Base-by-base conservation (phyloP, 1,284 basidiomycete species). In the Ceratobasidium sp. region DNA sequence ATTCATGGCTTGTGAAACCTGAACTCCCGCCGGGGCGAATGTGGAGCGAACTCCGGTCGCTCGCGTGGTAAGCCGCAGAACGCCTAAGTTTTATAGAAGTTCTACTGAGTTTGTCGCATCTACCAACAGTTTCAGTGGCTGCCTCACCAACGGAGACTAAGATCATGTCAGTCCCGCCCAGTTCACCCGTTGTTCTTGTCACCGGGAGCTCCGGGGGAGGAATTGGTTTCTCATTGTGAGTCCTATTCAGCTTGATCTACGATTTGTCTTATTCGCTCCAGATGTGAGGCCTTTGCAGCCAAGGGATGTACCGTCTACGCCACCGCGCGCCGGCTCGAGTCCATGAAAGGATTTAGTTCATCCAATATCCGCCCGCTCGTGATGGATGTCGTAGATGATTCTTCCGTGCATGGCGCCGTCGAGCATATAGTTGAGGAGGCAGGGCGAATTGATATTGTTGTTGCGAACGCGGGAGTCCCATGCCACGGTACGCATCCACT, bases 281-380 rank as follows among this genome's bases (percentile, higher is more conserved):
- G 90, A 53, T 89, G 87, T 75, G 85, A 90, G 77, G 86, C 87
- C 77, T 91, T 91, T 76, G 86, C 87, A 5, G 78, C 80, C 1
- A 83, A 82, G 56, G 89, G 87, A 48, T 92, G 89, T 78, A 87
- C 84, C 41, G 90, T 91, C 5, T 91, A 91, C 76, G 91, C 91
- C 0, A 89, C 89, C 0, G 86, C 90, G 4, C 87, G 90, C n/a
- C 84, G 81, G 24, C 80, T 88, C 9, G 86, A 87, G 29, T 84
- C 85, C 2, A 89, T 92, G 81, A 81, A 82, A 1, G 86, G 84
- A 0, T 86, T 91, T 45, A 78, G 78, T 8, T 77, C 82, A 71
- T 79, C 82, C 0, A 80, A 79, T 15, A 85, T 91, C 41, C 83
- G 85, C 71, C 85, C 82, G 50, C 80, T 85, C 6, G 80, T 80